These are phyloP conservation scores for Aurinia saxatilis DNA, from an alignment of 345 rosid genomes.

Conservation along the genomic window DNA sequence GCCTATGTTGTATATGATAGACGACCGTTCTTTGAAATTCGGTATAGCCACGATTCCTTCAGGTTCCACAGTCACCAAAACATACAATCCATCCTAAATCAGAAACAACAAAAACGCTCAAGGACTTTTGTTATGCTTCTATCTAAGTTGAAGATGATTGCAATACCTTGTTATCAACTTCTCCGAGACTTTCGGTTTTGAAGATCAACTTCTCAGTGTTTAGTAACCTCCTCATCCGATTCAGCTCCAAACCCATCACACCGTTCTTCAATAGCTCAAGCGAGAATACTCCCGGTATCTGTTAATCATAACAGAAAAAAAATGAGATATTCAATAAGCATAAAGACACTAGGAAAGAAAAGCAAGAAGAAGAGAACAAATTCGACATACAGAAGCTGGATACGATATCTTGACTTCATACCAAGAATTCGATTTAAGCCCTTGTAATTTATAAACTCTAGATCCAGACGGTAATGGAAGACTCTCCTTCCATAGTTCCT, in stretches of 20 bases:
- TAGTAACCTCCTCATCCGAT: conserved; percentile 39
- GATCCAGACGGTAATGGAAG: conserved; percentile 52
- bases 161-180: conserved; percentile 36
- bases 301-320: background rate
- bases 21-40: conserved; percentile 41
- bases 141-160: background rate
- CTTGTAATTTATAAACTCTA: conserved; percentile 48
- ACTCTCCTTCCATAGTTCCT: conserved; percentile 65
- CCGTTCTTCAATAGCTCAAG: conserved; percentile 46
- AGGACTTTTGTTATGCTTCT: background rate
- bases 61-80: conserved; percentile 68
- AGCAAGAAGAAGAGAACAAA: background rate
- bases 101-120: background rate
- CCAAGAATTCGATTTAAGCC: conserved; percentile 65
- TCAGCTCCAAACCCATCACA: conserved; percentile 26
- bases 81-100: conserved; percentile 44
- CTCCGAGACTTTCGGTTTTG: conserved; percentile 35
- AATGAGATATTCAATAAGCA: conserved; percentile 7
- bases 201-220: conserved; percentile 63
- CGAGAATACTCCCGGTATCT: conserved; percentile 75
- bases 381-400: conserved; percentile 89
- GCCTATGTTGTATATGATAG: conserved; percentile 72
- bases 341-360: background rate
- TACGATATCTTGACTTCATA: conserved; percentile 98
- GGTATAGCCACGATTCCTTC: conserved; percentile 77